Conservation (phyloP, 176 grass and related monocot genomes). For the Zea mays region Zm-B73-REFERENCE-NAM-5.0 NC_050100.1:221405501-221406000, state of each 20-base stretch:
- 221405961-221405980: not conserved
- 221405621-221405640: slow-evolving; percentile 53
- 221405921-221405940: not conserved
- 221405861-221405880: not conserved
- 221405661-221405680: slow-evolving; percentile 69
- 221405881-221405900: not conserved
- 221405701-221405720: slow-evolving; percentile 76
- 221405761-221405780: not conserved
- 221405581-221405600: not conserved
- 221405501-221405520: slow-evolving; percentile 51
- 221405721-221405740: slow-evolving; percentile 80
- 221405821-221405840: not conserved
- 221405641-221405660: slow-evolving; percentile 48
- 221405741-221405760: slow-evolving; percentile 37
- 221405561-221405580: not conserved
- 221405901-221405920: slow-evolving; percentile 1
- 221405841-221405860: not conserved
- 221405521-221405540: slow-evolving; percentile 39
- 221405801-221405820: not conserved
- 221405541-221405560: not conserved
- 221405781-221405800: not conserved
- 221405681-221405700: slow-evolving; percentile 63
- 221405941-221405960: not conserved
- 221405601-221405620: slow-evolving; percentile 58
- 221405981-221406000: slow-evolving; percentile 3